Conservation (phyloP, 129 eudicot genomes). For the Flaveria sonorensis region DNA sequence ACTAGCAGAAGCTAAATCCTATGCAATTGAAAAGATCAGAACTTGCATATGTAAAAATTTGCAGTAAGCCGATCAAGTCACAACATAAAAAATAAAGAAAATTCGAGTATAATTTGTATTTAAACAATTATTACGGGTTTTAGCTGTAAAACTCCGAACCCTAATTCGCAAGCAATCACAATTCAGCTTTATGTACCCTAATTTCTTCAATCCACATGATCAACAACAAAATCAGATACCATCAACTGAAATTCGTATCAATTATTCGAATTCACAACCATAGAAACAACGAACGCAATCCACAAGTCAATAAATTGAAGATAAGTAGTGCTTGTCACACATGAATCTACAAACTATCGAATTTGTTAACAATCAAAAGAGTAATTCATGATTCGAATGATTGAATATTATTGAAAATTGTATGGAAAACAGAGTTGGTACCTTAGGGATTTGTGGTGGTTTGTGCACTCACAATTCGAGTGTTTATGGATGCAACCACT, state of each 20-base stretch:
- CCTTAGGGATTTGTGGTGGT: slow-evolving; percentile 35
- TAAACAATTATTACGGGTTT: slow-evolving; percentile 1
- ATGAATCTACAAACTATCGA: neutral
- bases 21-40: slow-evolving; percentile 2
- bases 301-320: neutral
- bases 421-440: slow-evolving; percentile 22
- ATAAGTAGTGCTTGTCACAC: slow-evolving; percentile 6
- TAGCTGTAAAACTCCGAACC: slow-evolving; percentile 17
- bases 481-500: slow-evolving; percentile 20
- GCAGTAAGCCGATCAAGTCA: slow-evolving; percentile 6
- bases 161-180: slow-evolving; percentile 28
- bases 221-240: slow-evolving; percentile 1
- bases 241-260: slow-evolving; percentile 17
- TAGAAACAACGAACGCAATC: neutral
- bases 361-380: neutral
- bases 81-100: neutral
- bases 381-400: slow-evolving; percentile 20
- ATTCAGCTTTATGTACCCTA: neutral
- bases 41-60: neutral
- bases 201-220: slow-evolving; percentile 1
- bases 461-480: slow-evolving; percentile 1
- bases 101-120: neutral
- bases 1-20: slow-evolving; percentile 9
- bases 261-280: neutral
- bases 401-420: neutral